Conservation (phyloP, 495 filamentous ascomycete species). For the Hyaloscypha finlandica region DNA sequence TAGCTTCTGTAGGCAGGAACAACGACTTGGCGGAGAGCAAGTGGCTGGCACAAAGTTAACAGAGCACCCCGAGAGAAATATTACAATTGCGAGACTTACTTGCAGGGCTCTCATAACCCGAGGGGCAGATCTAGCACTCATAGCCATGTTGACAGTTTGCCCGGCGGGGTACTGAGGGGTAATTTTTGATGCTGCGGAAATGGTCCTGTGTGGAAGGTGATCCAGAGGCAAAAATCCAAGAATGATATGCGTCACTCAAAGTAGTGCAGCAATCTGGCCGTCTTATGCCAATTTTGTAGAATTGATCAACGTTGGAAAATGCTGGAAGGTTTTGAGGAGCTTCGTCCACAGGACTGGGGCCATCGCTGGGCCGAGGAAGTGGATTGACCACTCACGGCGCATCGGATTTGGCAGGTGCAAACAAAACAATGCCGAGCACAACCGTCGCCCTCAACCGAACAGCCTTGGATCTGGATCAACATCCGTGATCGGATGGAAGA, state of each 20-base stretch:
- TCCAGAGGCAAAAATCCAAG: neutral
- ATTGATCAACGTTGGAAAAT: neutral
- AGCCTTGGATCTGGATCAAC: neutral
- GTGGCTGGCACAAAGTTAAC: slow-evolving; percentile 34
- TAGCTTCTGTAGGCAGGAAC: slow-evolving; percentile 51
- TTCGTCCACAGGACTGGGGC: neutral
- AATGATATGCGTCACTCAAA: neutral
- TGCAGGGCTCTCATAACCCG: slow-evolving; percentile 52
- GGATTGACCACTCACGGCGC: slow-evolving; percentile 25
- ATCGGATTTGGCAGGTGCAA: neutral
- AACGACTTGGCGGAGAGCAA: slow-evolving; percentile 33
- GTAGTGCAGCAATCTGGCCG: neutral
- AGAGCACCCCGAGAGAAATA: neutral
- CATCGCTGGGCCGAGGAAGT: slow-evolving; percentile 20
- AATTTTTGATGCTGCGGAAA: neutral
- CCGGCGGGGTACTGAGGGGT: slow-evolving; percentile 31
- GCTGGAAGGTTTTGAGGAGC: slow-evolving; percentile 5
- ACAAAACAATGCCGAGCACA: slow-evolving; percentile 22
- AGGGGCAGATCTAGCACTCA: slow-evolving; percentile 49
- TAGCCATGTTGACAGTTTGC: slow-evolving; percentile 44
- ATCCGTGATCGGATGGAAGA: slow-evolving; percentile 22
- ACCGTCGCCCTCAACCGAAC: slow-evolving; percentile 10
- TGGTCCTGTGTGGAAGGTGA: neutral
- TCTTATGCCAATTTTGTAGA: no score
- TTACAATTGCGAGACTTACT: slow-evolving; percentile 41